Conservation (phyloP, 164 flowering plant genomes). For the Chimonanthus praecox region DNA sequence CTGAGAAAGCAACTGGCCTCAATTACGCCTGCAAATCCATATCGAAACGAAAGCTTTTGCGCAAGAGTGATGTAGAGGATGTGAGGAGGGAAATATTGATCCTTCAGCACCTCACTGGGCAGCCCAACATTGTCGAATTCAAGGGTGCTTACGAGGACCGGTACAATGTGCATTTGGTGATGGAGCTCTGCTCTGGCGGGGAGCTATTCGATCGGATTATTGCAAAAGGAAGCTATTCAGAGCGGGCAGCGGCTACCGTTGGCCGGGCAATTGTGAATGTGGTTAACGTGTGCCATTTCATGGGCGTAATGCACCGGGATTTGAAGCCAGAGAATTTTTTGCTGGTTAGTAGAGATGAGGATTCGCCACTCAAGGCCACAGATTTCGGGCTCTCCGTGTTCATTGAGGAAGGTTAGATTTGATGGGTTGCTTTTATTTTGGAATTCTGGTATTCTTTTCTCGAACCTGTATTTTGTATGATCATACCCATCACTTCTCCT, state of each 20-base stretch:
- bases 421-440: background rate
- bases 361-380: conserved; percentile 62
- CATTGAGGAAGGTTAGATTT: conserved; percentile 60
- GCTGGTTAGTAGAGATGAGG: conserved; percentile 41
- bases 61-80: conserved; percentile 46
- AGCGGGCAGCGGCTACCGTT: conserved; percentile 55
- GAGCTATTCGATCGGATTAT: conserved; percentile 84
- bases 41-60: conserved; percentile 49
- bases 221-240: conserved; percentile 55
- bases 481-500: background rate
- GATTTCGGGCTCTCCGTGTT: conserved; percentile 91
- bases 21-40: conserved; percentile 80
- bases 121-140: conserved; percentile 82
- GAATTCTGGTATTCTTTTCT: background rate
- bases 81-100: conserved; percentile 66
- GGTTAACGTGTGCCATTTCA: conserved; percentile 81
- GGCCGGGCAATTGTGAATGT: conserved; percentile 73
- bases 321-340: conserved; percentile 93
- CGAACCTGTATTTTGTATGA: background rate
- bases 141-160: conserved; percentile 80
- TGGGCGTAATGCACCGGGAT: conserved; percentile 93
- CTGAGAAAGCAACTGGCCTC: conserved; percentile 42
- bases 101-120: conserved; percentile 66
- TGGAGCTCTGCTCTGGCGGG: conserved; percentile 88
- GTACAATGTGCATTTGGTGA: conserved; percentile 55